Evolutionary conservation across 129 eudicot genomes (phyloP).

Genomic region (Pseudognaphalium luteoalbum): DNA sequence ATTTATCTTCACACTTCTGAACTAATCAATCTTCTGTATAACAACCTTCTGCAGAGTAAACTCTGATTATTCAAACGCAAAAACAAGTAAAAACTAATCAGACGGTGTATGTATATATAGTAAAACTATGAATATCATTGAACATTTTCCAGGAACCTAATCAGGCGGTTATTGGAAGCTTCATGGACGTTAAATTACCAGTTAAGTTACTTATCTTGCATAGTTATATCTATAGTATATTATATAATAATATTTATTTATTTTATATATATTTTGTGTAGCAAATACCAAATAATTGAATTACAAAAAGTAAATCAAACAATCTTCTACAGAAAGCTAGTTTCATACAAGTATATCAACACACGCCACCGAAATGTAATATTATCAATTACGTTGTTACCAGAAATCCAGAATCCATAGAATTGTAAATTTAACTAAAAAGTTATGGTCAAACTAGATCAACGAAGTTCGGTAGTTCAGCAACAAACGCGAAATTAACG

Average conservation of each 20-base stretch:
- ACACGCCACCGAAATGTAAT: slow-evolving; percentile 17
- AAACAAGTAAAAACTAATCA: not conserved
- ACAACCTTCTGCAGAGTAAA: slow-evolving; percentile 6
- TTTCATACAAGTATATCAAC: not conserved
- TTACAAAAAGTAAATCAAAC: not conserved
- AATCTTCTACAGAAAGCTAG: slow-evolving; percentile 19
- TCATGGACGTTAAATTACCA: slow-evolving; percentile 18
- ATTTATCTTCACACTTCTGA: slow-evolving; percentile 22
- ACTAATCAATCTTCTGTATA: slow-evolving; percentile 6
- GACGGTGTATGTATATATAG: not conserved
- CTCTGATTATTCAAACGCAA: slow-evolving; percentile 15
- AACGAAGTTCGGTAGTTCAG: slow-evolving; percentile 18
- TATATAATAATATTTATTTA: not conserved
- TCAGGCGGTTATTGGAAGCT: slow-evolving; percentile 33
- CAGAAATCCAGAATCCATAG: not conserved
- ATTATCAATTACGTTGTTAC: not conserved
- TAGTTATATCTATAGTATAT: not conserved
- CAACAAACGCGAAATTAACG: slow-evolving; percentile 1
- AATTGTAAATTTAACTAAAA: not conserved
- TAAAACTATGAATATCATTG: not conserved
- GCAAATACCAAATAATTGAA: slow-evolving; percentile 2
- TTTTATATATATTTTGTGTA: not conserved
- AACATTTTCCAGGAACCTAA: slow-evolving; percentile 13
- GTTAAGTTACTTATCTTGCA: slow-evolving; percentile 17
- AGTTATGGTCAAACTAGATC: slow-evolving; percentile 20